Evolutionary conservation across 345 rosid genomes (phyloP).

Genomic region (Eucalyptus cloeziana): DNA sequence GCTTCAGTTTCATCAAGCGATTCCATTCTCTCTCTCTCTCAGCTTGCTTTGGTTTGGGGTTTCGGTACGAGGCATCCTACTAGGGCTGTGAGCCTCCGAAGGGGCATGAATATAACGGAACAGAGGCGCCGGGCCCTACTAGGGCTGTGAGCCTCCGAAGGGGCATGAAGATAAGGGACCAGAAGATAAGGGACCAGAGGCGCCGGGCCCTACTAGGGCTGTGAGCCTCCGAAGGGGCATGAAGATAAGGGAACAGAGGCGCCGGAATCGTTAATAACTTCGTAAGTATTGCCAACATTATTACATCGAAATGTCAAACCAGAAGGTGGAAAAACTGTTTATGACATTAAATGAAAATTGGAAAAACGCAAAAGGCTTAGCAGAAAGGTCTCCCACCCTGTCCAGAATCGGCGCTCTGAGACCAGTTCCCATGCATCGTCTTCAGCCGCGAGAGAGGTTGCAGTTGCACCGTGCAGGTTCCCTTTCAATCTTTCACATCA

Average conservation of each 20-base stretch:
- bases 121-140: too few relatives aligned
- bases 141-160: too few relatives aligned
- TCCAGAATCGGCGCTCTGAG: constrained; percentile 17
- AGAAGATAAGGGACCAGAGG: too few relatives aligned
- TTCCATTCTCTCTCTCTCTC: neutral
- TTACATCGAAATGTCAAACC: neutral
- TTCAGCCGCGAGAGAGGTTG: neutral
- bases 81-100: neutral
- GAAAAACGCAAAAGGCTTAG: neutral
- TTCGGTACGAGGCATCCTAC: neutral
- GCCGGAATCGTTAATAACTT: neutral
- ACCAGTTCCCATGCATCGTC: constrained; percentile 2
- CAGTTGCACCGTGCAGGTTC: neutral
- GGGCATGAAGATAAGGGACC: too few relatives aligned
- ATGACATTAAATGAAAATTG: neutral
- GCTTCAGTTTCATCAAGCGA: neutral
- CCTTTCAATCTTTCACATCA: neutral
- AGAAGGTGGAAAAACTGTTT: neutral
- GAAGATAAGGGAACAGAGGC: too few relatives aligned
- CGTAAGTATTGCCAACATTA: neutral
- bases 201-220: too few relatives aligned
- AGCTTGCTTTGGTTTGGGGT: neutral
- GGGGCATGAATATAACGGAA: too few relatives aligned
- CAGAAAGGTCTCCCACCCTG: neutral
- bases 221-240: too few relatives aligned